These are phyloP conservation scores for Aspergillus tubingensis DNA, from an alignment of 2,329 filamentous ascomycete genomes.

Conservation along the genomic window DNA sequence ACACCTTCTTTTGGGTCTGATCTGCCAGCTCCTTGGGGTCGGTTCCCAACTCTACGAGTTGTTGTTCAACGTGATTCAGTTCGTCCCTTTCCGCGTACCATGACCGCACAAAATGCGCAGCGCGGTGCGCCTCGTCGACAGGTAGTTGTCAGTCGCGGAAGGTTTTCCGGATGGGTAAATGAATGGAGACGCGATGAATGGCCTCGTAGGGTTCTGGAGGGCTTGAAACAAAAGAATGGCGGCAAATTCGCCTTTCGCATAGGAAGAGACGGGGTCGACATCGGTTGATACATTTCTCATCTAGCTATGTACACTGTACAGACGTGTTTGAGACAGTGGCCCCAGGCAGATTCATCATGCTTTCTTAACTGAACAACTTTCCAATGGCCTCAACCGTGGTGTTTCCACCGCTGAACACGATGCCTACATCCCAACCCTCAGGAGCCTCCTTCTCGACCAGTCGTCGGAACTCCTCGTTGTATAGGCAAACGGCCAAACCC, in stretches of 20 bases:
- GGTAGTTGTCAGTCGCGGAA: conserved; percentile 35
- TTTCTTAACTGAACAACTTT: conserved; percentile 50
- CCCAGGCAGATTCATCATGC: background rate
- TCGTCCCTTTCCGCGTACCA: conserved; percentile 37
- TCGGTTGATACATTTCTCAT: conserved; percentile 2
- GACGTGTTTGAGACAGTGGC: background rate
- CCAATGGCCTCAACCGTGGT: conserved; percentile 63
- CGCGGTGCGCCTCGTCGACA: conserved; percentile 40
- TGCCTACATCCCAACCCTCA: conserved; percentile 70
- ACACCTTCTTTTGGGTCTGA: conserved; percentile 35
- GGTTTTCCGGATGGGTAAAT: conserved; percentile 42
- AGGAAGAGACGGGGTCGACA: conserved; percentile 27
- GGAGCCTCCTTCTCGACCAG: conserved; percentile 65
- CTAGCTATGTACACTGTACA: background rate
- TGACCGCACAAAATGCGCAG: conserved; percentile 36
- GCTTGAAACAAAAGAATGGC: conserved; percentile 28
- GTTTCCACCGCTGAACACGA: conserved; percentile 66
- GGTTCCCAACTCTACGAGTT: conserved; percentile 41
- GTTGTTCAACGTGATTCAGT: conserved; percentile 40
- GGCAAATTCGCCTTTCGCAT: conserved; percentile 37
- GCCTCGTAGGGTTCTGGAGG: conserved; percentile 33
- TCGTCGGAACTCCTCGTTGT: conserved; percentile 77
- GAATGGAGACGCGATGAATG: conserved; percentile 38
- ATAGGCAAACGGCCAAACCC: conserved; percentile 78
- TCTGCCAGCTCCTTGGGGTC: conserved; percentile 43